Conservation (phyloP, 805 yeast genomes). For the Zygosaccharomyces gambellarensis region DNA sequence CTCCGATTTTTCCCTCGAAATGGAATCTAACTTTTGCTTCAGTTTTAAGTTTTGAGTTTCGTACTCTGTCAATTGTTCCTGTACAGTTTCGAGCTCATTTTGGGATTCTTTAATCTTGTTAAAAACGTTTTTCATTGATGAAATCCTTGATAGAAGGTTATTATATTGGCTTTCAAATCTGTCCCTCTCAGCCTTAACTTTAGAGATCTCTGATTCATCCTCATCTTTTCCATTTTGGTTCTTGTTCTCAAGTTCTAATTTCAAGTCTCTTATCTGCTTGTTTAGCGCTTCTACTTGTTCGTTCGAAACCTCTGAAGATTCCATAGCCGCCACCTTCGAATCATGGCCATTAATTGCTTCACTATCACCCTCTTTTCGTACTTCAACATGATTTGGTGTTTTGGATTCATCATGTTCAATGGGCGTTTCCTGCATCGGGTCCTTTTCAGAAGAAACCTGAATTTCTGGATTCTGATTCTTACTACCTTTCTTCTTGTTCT, state of each 20-base stretch:
- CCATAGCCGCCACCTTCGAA: background rate
- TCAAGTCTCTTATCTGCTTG: conserved; percentile 5
- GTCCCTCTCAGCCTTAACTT: conserved; percentile 48
- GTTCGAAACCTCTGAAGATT: background rate
- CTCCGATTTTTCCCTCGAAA: conserved; percentile 35
- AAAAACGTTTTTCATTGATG: conserved; percentile 71
- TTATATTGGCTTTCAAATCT: conserved; percentile 57
- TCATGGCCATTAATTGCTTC: background rate
- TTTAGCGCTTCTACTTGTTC: conserved; percentile 5
- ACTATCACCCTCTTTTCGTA: conserved; percentile 1
- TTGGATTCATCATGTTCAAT: background rate
- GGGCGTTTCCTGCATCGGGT: conserved; percentile 1
- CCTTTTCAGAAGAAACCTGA: background rate
- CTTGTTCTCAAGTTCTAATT: conserved; percentile 5
- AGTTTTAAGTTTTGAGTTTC: conserved; percentile 39
- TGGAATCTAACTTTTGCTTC: conserved; percentile 33
- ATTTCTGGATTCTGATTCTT: conserved; percentile 9
- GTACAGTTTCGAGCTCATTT: conserved; percentile 51
- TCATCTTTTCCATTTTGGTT: conserved; percentile 4
- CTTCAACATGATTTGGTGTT: conserved; percentile 20
- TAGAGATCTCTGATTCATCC: conserved; percentile 28
- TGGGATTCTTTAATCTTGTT: conserved; percentile 69
- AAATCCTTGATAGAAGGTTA: conserved; percentile 53
- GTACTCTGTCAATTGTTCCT: conserved; percentile 47
- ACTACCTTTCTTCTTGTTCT: conserved; percentile 14